These are phyloP conservation scores for Litsea cubeba DNA, from an alignment of 164 flowering plant species.

Conservation along the genomic window DNA sequence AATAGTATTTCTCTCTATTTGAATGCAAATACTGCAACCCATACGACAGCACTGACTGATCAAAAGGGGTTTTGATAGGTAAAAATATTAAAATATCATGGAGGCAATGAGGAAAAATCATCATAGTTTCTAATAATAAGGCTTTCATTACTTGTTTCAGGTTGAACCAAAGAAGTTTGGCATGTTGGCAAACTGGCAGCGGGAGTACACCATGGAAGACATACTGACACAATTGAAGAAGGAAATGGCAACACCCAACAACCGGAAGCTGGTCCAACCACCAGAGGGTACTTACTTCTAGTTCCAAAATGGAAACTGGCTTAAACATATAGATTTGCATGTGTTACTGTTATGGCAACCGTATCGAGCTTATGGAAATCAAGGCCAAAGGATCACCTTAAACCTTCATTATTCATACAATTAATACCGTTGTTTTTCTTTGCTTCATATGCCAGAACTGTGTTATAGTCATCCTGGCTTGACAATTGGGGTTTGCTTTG, in stretches of 20 bases:
- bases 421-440: slow-evolving; percentile 12
- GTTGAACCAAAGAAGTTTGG: slow-evolving; percentile 82
- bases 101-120: too few species aligned
- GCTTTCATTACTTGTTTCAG: slow-evolving; percentile 21
- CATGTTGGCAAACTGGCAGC: slow-evolving; percentile 77
- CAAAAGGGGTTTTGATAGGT: too few species aligned
- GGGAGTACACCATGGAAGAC: slow-evolving; percentile 92
- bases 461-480: slow-evolving; percentile 25
- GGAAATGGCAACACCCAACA: slow-evolving; percentile 90
- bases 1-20: too few species aligned
- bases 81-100: too few species aligned
- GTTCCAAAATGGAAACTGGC: slow-evolving; percentile 15
- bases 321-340: slow-evolving; percentile 5
- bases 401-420: slow-evolving; percentile 5
- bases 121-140: not conserved
- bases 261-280: slow-evolving; percentile 89
- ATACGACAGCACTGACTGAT: too few species aligned
- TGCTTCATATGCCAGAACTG: slow-evolving; percentile 20
- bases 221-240: slow-evolving; percentile 82
- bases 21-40: too few species aligned
- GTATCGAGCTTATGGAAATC: slow-evolving; percentile 27
- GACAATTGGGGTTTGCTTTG: slow-evolving; percentile 31
- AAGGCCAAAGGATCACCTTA: slow-evolving; percentile 22
- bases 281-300: slow-evolving; percentile 92
- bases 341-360: slow-evolving; percentile 26